phyloP scores from a whole-genome alignment of 192 early-diverging fungal genomes.

The Coemansia sp. region DNA sequence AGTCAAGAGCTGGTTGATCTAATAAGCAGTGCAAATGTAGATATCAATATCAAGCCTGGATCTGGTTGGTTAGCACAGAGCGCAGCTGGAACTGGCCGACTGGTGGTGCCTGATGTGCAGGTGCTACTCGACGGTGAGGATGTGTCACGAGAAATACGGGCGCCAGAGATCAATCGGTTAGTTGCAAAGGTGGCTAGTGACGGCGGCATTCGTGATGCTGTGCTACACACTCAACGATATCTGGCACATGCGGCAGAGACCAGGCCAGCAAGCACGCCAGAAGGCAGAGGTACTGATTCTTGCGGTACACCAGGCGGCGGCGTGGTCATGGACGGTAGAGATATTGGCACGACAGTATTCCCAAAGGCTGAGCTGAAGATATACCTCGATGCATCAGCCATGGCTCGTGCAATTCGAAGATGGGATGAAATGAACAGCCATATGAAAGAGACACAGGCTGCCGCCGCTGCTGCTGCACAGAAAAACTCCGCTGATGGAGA shows the following conservation, averaged over 20 bases:
- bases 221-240: slow-evolving; percentile 57
- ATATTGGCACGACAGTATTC: slow-evolving; percentile 75
- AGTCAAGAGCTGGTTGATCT: slow-evolving; percentile 44
- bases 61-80: slow-evolving; percentile 3
- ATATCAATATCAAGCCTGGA: slow-evolving; percentile 36
- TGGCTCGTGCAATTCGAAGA: slow-evolving; percentile 66
- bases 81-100: slow-evolving; percentile 15
- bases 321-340: slow-evolving; percentile 84
- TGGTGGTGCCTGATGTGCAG: slow-evolving; percentile 36
- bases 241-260: slow-evolving; percentile 50
- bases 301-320: slow-evolving; percentile 30
- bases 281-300: background rate
- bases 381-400: slow-evolving; percentile 65
- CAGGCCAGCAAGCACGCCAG: slow-evolving; percentile 2
- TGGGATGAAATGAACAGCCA: slow-evolving; percentile 59
- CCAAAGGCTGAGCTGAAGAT: slow-evolving; percentile 77
- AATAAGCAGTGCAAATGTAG: slow-evolving; percentile 7
- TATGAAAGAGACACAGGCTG: slow-evolving; percentile 4
- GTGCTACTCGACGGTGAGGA: slow-evolving; percentile 60
- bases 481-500: slow-evolving; percentile 2
- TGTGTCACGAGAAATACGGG: slow-evolving; percentile 64
- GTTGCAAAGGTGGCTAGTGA: slow-evolving; percentile 65
- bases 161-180: slow-evolving; percentile 54
- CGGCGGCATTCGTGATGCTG: slow-evolving; percentile 53
- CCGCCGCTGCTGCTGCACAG: background rate